Percentiles rank a stretch among this genome's conserved stretches.
phyloP scores from a whole-genome alignment of 1,284 basidiomycete species.

The Xerocomus nothofagi region DNA sequence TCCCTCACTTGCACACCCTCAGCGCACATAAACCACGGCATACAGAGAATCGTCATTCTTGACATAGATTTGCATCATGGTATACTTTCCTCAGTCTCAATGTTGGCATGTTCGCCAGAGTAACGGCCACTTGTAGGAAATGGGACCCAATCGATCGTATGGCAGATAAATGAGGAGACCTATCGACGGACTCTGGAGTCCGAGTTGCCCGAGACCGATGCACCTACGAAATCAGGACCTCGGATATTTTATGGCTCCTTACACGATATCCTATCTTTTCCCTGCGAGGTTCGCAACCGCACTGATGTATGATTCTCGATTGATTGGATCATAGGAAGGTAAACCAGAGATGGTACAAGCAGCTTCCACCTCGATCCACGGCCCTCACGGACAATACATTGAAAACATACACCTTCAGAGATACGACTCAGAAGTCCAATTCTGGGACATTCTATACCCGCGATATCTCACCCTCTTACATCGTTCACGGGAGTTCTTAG shows the following conservation, averaged over 20 bases:
- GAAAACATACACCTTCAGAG: constrained; percentile 88
- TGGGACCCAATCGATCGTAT: constrained; percentile 72
- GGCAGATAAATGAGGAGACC: constrained; percentile 87
- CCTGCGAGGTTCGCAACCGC: constrained; percentile 74
- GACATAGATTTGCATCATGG: constrained; percentile 96
- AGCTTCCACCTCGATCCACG: constrained; percentile 79
- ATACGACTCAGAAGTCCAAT: constrained; percentile 75
- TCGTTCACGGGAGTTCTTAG: constrained; percentile 74
- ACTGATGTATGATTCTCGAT: not conserved
- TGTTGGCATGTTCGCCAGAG: not conserved
- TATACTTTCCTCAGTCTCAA: constrained; percentile 27
- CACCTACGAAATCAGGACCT: constrained; percentile 12
- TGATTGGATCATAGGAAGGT: constrained; percentile 60
- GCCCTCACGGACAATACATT: constrained; percentile 87
- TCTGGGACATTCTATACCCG: constrained; percentile 75
- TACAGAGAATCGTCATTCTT: constrained; percentile 82
- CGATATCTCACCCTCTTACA: constrained; percentile 61
- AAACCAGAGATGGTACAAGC: constrained; percentile 78
- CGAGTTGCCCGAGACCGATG: constrained; percentile 48
- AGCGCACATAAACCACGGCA: constrained; percentile 81
- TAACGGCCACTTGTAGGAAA: constrained; percentile 57
- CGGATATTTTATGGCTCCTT: constrained; percentile 24
- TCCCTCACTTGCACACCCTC: constrained; percentile 1
- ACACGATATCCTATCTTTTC: constrained; percentile 87
- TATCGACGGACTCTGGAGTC: constrained; percentile 65